Base-by-base conservation (phyloP, 83 land plant species). In the Diphasiastrum complanatum region DNA sequence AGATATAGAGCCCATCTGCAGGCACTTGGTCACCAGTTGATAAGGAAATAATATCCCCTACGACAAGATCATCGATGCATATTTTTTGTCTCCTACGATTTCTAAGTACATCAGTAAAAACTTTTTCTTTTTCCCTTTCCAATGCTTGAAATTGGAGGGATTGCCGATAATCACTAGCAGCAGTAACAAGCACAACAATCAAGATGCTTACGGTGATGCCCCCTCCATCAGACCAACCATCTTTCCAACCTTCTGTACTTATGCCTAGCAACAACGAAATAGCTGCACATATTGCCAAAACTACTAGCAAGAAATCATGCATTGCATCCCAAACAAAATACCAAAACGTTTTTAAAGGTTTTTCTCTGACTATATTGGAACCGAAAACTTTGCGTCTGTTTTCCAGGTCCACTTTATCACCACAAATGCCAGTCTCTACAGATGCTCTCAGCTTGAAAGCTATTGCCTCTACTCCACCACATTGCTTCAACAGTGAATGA, bases 21-120 rank as follows among this genome's bases (percentile, higher is more conserved):
- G 89, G 85, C 26, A 86, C 87, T 62, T 83, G 87, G 60, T 86
- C 91, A 16, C 90, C 90, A 47, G 79, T 82, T 27, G 70, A 66
- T 74, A 61, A 6, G 80, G 40, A n/a, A n/a, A 74, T 72, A 24
- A 74, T 53, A 62, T 74, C 77, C 18, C 77, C 77, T 4, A 74
- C 77, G 23, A 74, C 56, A 16, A 74, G 32, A 30, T 74, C 77
- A 51, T 60, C 47, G 58, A 74, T 67, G 37, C 29, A 49, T 4
- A 74, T 51, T 51, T 43, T 61, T 45, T 67, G 71, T n/a, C 77
- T 40, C 18, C 66, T 24, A 16, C 51, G 35, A 12, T 67, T 20
- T 32, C 77, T 60, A 29, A 72, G 60, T 23, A 74, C 77, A 23
- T 74, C 51, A 25, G 68, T 53, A 22, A 60, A 62, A 12, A 74